Evolutionary conservation across 805 yeast species (phyloP), one percentile per base, ranked within the genome.

Genomic region (Cyberlindnera lachancei): DNA sequence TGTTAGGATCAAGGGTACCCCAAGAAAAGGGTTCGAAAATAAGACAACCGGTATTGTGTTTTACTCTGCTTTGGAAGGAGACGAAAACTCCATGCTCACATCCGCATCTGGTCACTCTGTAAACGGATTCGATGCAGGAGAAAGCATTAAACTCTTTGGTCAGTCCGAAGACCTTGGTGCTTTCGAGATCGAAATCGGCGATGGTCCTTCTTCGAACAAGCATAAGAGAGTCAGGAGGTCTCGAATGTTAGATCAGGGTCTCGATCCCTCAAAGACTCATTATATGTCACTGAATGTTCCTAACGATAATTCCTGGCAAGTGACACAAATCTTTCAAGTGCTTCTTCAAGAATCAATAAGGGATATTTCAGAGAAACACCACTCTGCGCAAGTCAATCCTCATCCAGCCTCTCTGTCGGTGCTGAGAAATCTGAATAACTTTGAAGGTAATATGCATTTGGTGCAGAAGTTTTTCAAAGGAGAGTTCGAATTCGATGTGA

Each of bases 381-480:
- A 38, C 10, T 29, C 40, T 18, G 29, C 41, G 2, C 50, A 56
- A 7, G 43, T 52, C 9, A 38, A 52, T 14, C 61, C 68, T 11
- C 40, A 50, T 15, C 38, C 53, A 9, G 66, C 75, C 4, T 63
- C 74, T 9, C 46, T 65, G 6, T 71, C 74, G 30, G 58, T 73
- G 5, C 40, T 86, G 25, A 66, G 83, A 44, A 77, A 84, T 50
- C 40, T 74, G 12, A 69, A 74, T 27, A 54, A 59, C 16, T 77
- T 75, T 42, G 52, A 73, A 39, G 96, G 96, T 1, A 85, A 85
- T 50, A 52, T 84, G 36, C 96, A 90, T 52, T 70, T 73, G 37
- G 58, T 87, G 18, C 96, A 90, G 56, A 79, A 83, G 46, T 63
- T 77, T 0, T 92, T 75, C 53, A 64, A 69, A 47, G 95, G 94